Conservation (phyloP, 495 filamentous ascomycete genomes). For the Chlorociboria aeruginascens region DNA sequence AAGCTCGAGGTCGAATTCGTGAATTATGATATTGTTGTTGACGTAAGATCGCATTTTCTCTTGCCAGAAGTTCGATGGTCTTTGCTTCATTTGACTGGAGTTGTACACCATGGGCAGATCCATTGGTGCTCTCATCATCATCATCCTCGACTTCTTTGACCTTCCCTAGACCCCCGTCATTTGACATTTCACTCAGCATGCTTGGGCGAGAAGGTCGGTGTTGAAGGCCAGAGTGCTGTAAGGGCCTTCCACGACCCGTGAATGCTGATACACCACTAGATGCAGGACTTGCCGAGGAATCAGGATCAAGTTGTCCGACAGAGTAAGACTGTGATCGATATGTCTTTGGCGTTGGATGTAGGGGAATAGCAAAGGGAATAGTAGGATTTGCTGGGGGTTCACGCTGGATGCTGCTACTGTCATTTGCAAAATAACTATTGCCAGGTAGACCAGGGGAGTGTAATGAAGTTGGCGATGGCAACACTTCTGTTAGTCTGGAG, state of each 20-base stretch:
- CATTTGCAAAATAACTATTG: slow-evolving; percentile 32
- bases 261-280: slow-evolving; percentile 32
- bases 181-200: slow-evolving; percentile 68
- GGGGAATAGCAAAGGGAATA: slow-evolving; percentile 80
- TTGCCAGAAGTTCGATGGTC: slow-evolving; percentile 59
- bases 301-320: slow-evolving; percentile 79
- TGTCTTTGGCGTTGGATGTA: slow-evolving; percentile 83
- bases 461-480: slow-evolving; percentile 64
- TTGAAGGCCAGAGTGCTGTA: slow-evolving; percentile 52
- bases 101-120: slow-evolving; percentile 44
- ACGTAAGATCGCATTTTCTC: slow-evolving; percentile 60
- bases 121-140: slow-evolving; percentile 54
- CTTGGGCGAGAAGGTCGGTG: slow-evolving; percentile 79
- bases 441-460: slow-evolving; percentile 36
- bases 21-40: slow-evolving; percentile 50
- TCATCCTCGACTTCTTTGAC: slow-evolving; percentile 78
- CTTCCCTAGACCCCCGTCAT: slow-evolving; percentile 61
- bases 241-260: slow-evolving; percentile 40
- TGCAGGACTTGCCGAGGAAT: slow-evolving; percentile 34
- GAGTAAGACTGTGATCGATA: slow-evolving; percentile 96
- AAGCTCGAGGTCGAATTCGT: slow-evolving; percentile 50
- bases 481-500: slow-evolving; percentile 57
- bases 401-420: slow-evolving; percentile 9
- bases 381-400: slow-evolving; percentile 37
- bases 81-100: slow-evolving; percentile 50